These are phyloP conservation scores for Kokia cookei DNA, from an alignment of 441 rosid species.

Conservation along the genomic window DNA sequence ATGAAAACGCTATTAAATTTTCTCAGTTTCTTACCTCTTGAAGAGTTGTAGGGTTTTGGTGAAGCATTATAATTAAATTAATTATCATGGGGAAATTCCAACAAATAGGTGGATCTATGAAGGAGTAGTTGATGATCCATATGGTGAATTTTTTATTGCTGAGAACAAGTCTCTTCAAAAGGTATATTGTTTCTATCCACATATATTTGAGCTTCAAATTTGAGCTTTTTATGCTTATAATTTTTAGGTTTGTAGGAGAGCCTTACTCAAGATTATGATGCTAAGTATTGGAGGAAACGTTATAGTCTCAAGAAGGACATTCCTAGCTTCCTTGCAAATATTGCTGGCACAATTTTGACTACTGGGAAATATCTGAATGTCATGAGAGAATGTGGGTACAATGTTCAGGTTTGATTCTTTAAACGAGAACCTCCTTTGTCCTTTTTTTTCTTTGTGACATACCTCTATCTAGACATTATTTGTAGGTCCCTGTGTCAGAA, in stretches of 20 bases:
- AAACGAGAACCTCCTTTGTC: background rate
- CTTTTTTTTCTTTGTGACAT: constrained; percentile 12
- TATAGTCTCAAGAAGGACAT: constrained; percentile 92
- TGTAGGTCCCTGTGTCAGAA: constrained; percentile 79
- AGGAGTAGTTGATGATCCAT: constrained; percentile 95
- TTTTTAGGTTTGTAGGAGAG: constrained; percentile 63
- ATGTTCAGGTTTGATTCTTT: constrained; percentile 63
- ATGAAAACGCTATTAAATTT: background rate
- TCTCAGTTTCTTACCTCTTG: background rate
- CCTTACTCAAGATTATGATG: constrained; percentile 80
- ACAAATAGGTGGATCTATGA: constrained; percentile 91
- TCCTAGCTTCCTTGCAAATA: constrained; percentile 93
- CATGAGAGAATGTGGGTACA: constrained; percentile 98
- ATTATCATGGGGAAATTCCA: constrained; percentile 18
- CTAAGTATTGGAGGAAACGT: constrained; percentile 80
- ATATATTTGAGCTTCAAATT: constrained; percentile 2
- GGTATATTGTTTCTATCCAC: constrained; percentile 34
- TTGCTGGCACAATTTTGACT: constrained; percentile 86
- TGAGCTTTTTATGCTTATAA: constrained; percentile 21
- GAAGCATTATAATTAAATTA: background rate
- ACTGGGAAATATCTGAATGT: constrained; percentile 93
- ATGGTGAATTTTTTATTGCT: constrained; percentile 92
- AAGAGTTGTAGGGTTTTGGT: background rate
- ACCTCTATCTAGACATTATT: constrained; percentile 13
- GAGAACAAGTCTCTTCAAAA: constrained; percentile 85